phyloP scores from a whole-genome alignment of 345 rosid species.

The Melaleuca quinquenervia region DNA sequence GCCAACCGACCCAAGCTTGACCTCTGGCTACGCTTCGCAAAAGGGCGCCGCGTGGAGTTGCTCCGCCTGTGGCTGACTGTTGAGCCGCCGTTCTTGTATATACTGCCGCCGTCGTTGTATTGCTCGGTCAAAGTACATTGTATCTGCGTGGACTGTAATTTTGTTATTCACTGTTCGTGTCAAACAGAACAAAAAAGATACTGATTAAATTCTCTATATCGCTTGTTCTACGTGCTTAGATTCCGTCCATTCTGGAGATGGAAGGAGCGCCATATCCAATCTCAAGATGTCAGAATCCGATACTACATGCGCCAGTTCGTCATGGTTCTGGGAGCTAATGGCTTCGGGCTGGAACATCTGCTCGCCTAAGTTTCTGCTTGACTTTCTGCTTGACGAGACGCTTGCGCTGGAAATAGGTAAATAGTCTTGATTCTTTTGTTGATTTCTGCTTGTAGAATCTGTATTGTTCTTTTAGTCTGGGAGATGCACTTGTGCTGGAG shows the following conservation, averaged over 20 bases:
- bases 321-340: not conserved
- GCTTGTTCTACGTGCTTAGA: not conserved
- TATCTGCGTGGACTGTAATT: too few species aligned
- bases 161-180: too few species aligned
- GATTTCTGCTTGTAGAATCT: too few species aligned
- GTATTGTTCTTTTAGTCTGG: too few species aligned
- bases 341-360: not conserved
- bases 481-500: not conserved
- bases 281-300: not conserved
- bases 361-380: not conserved
- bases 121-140: too few species aligned
- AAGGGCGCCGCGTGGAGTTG: not conserved
- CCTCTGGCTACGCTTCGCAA: not conserved
- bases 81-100: too few species aligned
- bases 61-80: not conserved
- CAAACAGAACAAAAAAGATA: too few species aligned
- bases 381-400: not conserved
- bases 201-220: too few species aligned
- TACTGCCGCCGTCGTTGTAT: too few species aligned
- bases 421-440: not conserved
- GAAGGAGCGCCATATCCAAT: not conserved
- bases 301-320: not conserved
- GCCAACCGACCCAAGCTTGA: not conserved
- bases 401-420: not conserved
- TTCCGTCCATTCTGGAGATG: not conserved